Evolutionary conservation across 345 rosid genomes (phyloP).

Genomic region (Salix koriyanagi): DNA sequence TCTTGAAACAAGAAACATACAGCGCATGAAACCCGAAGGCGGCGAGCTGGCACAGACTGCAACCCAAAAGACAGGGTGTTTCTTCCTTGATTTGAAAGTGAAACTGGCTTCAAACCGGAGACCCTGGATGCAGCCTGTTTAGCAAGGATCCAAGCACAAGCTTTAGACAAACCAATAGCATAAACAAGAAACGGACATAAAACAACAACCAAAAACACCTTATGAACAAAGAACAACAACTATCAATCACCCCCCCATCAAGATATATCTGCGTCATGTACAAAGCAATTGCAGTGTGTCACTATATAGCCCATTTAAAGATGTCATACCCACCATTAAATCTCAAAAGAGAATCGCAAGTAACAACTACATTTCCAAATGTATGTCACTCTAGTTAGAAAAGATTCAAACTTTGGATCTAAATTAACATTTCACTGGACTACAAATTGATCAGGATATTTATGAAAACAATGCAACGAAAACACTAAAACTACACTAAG

Average conservation of each 20-base stretch:
- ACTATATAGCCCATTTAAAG: neutral
- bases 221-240: neutral
- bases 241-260: neutral
- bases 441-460: neutral
- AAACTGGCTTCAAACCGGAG: constrained; percentile 15
- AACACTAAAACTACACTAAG: neutral
- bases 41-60: constrained; percentile 32
- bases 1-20: constrained; percentile 29
- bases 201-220: neutral
- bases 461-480: neutral
- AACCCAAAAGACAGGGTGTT: constrained; percentile 18
- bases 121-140: constrained; percentile 14
- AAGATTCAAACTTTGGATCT: neutral
- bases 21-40: constrained; percentile 51
- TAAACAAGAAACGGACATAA: neutral
- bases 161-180: neutral
- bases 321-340: neutral
- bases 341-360: neutral
- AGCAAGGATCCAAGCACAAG: neutral
- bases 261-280: neutral
- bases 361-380: neutral
- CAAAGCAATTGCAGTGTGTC: neutral
- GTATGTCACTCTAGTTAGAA: neutral
- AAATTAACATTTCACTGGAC: neutral
- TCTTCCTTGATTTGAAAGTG: constrained; percentile 9